Percentiles rank a stretch among this genome's conserved stretches.
These are phyloP conservation scores for Hypoxylon sp. DNA, from an alignment of 2,329 filamentous ascomycete genomes.

Conservation along the genomic window DNA sequence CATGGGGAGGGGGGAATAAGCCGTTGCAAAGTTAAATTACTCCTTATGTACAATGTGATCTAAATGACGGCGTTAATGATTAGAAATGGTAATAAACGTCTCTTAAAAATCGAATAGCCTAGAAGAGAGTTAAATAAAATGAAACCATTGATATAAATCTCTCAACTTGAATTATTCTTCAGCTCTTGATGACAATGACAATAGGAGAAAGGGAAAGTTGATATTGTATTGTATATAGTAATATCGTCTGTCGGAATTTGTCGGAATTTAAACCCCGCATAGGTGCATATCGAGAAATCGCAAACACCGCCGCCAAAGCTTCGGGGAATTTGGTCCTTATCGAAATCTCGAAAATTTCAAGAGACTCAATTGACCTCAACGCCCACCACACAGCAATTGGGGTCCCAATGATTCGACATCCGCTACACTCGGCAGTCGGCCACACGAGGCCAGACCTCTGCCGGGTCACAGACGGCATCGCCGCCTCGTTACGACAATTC, in stretches of 20 bases:
- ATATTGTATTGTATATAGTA: background rate
- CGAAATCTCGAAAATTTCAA: slow-evolving; percentile 38
- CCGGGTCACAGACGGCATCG: slow-evolving; percentile 53
- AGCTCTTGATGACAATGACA: background rate
- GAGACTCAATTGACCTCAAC: slow-evolving; percentile 23
- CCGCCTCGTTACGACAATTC: slow-evolving; percentile 53
- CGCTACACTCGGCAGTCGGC: slow-evolving; percentile 48
- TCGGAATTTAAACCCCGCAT: background rate
- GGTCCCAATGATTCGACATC: slow-evolving; percentile 53
- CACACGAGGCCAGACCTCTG: slow-evolving; percentile 50
- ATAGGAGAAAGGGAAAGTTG: background rate
- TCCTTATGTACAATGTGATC: slow-evolving; percentile 7
- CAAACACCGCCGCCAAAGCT: slow-evolving; percentile 32
- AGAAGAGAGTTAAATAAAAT: background rate
- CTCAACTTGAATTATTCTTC: background rate
- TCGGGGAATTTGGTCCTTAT: slow-evolving; percentile 42
- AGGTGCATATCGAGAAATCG: slow-evolving; percentile 28
- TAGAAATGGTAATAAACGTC: slow-evolving; percentile 11
- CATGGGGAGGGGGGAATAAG: slow-evolving; percentile 69
- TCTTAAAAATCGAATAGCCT: background rate
- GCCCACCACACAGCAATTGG: slow-evolving; percentile 33
- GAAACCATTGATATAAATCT: background rate
- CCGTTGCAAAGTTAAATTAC: slow-evolving; percentile 62
- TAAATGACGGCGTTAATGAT: slow-evolving; percentile 24
- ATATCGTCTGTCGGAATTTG: background rate